Base-by-base conservation (phyloP, 2,329 filamentous ascomycete species). In the Pseudogymnoascus sp. region DNA sequence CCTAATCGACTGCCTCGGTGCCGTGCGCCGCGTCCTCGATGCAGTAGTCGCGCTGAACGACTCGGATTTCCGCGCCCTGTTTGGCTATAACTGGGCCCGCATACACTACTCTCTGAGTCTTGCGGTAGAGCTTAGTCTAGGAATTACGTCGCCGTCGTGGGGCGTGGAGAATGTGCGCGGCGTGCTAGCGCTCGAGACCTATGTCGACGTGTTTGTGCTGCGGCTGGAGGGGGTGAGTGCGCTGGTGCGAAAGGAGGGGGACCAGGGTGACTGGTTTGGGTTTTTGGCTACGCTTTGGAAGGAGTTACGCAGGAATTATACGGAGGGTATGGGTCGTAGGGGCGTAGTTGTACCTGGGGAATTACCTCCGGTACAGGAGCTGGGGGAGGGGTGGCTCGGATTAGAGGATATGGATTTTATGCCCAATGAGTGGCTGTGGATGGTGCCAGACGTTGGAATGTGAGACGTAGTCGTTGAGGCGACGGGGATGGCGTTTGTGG, bases 101-200 rank as follows among this genome's bases (percentile, higher is more conserved):
- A 42, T 64, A 31, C 60, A 64, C 47, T 64, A 64, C 60, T 62
- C 38, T 6, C 33, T 64, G 2, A 64, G 31, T 17, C 57, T 64
- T 7, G 63, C 60, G 7, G 47, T 64, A 7, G 60, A 64, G 33
- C 38, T 64, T 11, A 64, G 59, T 10, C 33, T 64, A 8, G 60
- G 60, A 6, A 62, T 64, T 35, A 10, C 26, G 10, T 64, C 57
- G 6, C 63, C 63, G 15, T 62, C 63, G 9, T 64, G 63, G 63
- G 35, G 13, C 15, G 36, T 64, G 23, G 60, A 62, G 19, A 33
- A 60, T 23, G 63, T 64, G 15, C 57, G 60, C 26, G 17, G 13
- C 7, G 44, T 50, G 7, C 21, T 64, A 17, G 61, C 61, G n/a
- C 38, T 64, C 26, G 63, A 64, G 35, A 26, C 31, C 2, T 64